Conservation (phyloP, 805 yeast species). For the Starmerella vaccinii region DNA sequence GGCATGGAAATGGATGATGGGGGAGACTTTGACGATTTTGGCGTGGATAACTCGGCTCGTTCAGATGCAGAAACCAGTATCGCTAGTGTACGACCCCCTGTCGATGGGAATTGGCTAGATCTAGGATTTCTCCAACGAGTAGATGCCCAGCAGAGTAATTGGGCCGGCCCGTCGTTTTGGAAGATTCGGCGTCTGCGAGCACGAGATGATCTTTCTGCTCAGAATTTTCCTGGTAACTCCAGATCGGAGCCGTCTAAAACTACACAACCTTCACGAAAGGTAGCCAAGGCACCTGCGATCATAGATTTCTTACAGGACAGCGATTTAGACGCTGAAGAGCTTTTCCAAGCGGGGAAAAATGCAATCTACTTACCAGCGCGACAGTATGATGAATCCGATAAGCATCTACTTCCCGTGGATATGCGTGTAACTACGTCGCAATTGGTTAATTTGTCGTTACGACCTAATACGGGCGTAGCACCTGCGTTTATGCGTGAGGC, state of each 20-base stretch:
- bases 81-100: constrained; percentile 13
- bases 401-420: constrained; percentile 60
- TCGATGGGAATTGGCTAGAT: constrained; percentile 21
- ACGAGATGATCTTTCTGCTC: background rate
- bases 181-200: constrained; percentile 52
- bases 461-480: constrained; percentile 38
- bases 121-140: constrained; percentile 10
- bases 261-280: background rate
- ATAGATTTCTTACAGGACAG: constrained; percentile 36
- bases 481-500: constrained; percentile 15
- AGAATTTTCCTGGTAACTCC: background rate
- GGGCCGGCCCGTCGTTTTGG: constrained; percentile 96
- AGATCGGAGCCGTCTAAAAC: background rate
- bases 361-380: constrained; percentile 32
- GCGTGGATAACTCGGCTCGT: background rate
- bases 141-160: constrained; percentile 52
- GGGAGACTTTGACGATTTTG: background rate
- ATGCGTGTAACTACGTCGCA: constrained; percentile 58
- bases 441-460: constrained; percentile 56
- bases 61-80: constrained; percentile 8
- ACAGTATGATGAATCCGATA: constrained; percentile 34
- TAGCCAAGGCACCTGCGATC: constrained; percentile 27
- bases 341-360: constrained; percentile 27
- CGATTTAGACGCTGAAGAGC: constrained; percentile 3
- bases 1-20: background rate